Evolutionary conservation across 352 stramenopile species (phyloP), one percentile per base, ranked within the genome.

Genomic region (Phytopythium helicoides): DNA sequence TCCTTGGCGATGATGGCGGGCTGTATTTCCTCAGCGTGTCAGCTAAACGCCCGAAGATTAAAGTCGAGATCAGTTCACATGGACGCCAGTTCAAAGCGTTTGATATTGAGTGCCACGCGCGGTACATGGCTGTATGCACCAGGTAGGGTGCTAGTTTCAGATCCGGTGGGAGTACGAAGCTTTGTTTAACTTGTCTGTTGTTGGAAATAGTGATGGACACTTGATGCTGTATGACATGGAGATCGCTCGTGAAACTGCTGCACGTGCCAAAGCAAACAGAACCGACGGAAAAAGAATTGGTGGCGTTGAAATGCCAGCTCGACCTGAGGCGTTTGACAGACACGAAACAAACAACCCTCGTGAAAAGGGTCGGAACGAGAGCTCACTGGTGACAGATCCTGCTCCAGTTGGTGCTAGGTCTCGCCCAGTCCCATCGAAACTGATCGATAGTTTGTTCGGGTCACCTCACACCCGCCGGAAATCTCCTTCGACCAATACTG

Each of bases 201-300:
- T 35, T 39, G 38, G 44, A 25, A 47, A 6, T 59, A 94, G 85
- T 22, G 81, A 94, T 64, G 85, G 81, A 0, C 87, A 68, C 47
- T 52, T 94, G 39, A 60, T 94, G 22, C 64, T 94, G 4, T 92
- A 92, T 57, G 84, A 92, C 55, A 57, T 94, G 58, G 78, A 92
- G 18, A 89, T 93, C 48, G 73, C 80, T 25, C 56, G 74, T 23
- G 73, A 89, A 53, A 89, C 81, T 2, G 73, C 78, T 39, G 35
- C 56, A 33, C 63, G 68, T 15, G 63, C 67, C 16, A 66, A 81
- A 28, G 48, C 59, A 6, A 58, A 66, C 11, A 58, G 77, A 19
- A 42, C 56, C 9, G 54, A 64, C 14, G 62, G 76, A 22, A 67
- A 50, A 26, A 73, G 76, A 52, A 50, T 86, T 34, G 75, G 73